phyloP scores from a whole-genome alignment of 768 basidiomycete genomes.

The Naganishia kalamii region DNA sequence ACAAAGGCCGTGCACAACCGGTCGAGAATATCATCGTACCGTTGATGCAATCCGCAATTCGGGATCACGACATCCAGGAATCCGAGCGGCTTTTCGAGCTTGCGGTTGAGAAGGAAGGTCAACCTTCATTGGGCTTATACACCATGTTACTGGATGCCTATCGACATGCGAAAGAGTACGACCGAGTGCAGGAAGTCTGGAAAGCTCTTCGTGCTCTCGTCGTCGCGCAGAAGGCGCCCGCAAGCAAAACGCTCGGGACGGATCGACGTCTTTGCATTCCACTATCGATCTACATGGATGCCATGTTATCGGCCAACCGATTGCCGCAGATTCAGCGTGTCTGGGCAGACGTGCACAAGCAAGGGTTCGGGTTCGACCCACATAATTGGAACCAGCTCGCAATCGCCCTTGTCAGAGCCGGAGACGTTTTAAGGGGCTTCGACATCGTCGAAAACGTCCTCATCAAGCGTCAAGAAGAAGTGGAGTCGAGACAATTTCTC shows the following conservation, averaged over 20 bases:
- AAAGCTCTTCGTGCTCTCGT: slow-evolving; percentile 59
- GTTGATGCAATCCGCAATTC: slow-evolving; percentile 29
- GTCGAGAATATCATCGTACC: slow-evolving; percentile 38
- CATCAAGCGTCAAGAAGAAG: slow-evolving; percentile 46
- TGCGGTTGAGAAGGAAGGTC: slow-evolving; percentile 49
- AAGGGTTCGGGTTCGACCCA: slow-evolving; percentile 72
- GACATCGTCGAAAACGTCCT: slow-evolving; percentile 72
- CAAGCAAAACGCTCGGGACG: not conserved
- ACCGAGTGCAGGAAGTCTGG: slow-evolving; percentile 62
- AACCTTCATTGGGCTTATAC: slow-evolving; percentile 58
- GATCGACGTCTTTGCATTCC: slow-evolving; percentile 60
- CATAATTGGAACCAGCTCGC: slow-evolving; percentile 87
- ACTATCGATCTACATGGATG: slow-evolving; percentile 73
- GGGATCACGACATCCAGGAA: slow-evolving; percentile 16
- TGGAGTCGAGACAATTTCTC: not conserved
- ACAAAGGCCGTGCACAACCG: slow-evolving; percentile 22
- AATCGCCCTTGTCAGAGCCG: slow-evolving; percentile 68
- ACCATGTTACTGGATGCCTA: slow-evolving; percentile 67
- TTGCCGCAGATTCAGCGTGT: slow-evolving; percentile 59
- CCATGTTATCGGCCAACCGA: slow-evolving; percentile 59
- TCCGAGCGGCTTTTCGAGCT: slow-evolving; percentile 32
- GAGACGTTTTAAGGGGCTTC: slow-evolving; percentile 75
- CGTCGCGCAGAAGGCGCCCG: slow-evolving; percentile 26
- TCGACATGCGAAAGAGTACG: slow-evolving; percentile 56
- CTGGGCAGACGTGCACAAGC: slow-evolving; percentile 61